A percentile compares a stretch with the other conserved stretches of the same genome.
Evolutionary conservation across 2,329 filamentous ascomycete species (phyloP).

Genomic region (Cercospora brassicicola): DNA sequence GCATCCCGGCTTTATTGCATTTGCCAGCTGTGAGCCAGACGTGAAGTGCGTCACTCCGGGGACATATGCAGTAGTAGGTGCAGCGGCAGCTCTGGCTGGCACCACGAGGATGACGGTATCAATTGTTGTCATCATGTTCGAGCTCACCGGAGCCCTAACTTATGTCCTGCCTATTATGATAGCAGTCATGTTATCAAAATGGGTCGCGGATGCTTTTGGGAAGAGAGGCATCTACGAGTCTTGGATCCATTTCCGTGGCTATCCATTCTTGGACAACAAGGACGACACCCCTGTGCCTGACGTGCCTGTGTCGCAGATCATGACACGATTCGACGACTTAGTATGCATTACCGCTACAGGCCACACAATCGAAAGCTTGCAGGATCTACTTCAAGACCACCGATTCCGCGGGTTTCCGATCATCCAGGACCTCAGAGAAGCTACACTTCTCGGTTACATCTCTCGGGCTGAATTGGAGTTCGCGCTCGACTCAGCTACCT

Average conservation of each 20-base stretch:
- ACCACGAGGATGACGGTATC: conserved; percentile 96
- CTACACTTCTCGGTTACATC: conserved; percentile 87
- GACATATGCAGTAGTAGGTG: conserved; percentile 94
- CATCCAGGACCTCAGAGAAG: conserved; percentile 72
- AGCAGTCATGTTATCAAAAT: conserved; percentile 96
- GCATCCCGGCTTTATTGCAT: conserved; percentile 74
- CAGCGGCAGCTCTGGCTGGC: conserved; percentile 88
- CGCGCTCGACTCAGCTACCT: conserved; percentile 66
- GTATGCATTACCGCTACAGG: conserved; percentile 77
- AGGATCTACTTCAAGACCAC: conserved; percentile 68
- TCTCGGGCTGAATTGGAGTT: conserved; percentile 85
- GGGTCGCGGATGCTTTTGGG: conserved; percentile 94
- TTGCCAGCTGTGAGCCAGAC: conserved; percentile 77
- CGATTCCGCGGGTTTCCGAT: conserved; percentile 90
- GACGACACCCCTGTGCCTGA: conserved; percentile 77
- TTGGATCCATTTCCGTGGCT: conserved; percentile 95
- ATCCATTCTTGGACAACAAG: conserved; percentile 90
- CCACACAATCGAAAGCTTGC: conserved; percentile 78
- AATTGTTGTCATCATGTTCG: conserved; percentile 99
- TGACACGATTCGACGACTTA: conserved; percentile 90
- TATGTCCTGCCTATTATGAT: conserved; percentile 99
- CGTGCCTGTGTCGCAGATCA: conserved; percentile 80
- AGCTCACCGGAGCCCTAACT: conserved; percentile 90
- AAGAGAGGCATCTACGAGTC: conserved; percentile 93
- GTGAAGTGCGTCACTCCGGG: conserved; percentile 86